Conservation (phyloP, 768 basidiomycete species). For the Termitomyces sp. region DNA sequence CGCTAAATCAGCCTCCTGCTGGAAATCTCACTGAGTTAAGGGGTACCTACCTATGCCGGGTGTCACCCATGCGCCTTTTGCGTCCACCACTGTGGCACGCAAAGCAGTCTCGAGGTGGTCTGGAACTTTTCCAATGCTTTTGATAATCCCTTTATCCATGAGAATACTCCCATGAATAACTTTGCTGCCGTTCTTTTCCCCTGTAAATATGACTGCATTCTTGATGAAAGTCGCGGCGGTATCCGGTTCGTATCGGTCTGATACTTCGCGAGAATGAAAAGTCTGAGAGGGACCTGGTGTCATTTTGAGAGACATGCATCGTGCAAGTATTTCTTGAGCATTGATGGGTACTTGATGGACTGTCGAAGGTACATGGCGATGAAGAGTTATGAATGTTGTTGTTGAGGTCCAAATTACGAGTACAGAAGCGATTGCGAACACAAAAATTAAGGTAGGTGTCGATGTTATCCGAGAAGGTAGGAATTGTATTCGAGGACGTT, state of each 20-base stretch:
- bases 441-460: conserved; percentile 6
- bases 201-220: conserved; percentile 67
- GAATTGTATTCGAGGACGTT: background rate
- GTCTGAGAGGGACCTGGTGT: conserved; percentile 33
- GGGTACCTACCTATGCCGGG: conserved; percentile 47
- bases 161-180: conserved; percentile 59
- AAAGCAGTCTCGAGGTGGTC: conserved; percentile 25
- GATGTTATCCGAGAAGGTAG: background rate
- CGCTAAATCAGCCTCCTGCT: conserved; percentile 16
- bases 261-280: conserved; percentile 39
- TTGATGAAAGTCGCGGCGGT: conserved; percentile 63
- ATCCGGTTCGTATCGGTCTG: conserved; percentile 63
- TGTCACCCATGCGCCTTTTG: conserved; percentile 62
- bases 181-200: conserved; percentile 47
- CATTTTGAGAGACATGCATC: conserved; percentile 47
- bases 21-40: conserved; percentile 1
- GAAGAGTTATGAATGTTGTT: conserved; percentile 4
- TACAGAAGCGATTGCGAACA: conserved; percentile 10
- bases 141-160: conserved; percentile 61
- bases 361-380: background rate
- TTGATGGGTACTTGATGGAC: conserved; percentile 16
- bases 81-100: conserved; percentile 54
- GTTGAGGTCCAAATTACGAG: conserved; percentile 11
- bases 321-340: conserved; percentile 29
- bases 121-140: conserved; percentile 50